Percentiles rank a stretch among this genome's conserved stretches.
Evolutionary conservation across 1,284 basidiomycete genomes (phyloP).

Genomic region (Ustilago curta): DNA sequence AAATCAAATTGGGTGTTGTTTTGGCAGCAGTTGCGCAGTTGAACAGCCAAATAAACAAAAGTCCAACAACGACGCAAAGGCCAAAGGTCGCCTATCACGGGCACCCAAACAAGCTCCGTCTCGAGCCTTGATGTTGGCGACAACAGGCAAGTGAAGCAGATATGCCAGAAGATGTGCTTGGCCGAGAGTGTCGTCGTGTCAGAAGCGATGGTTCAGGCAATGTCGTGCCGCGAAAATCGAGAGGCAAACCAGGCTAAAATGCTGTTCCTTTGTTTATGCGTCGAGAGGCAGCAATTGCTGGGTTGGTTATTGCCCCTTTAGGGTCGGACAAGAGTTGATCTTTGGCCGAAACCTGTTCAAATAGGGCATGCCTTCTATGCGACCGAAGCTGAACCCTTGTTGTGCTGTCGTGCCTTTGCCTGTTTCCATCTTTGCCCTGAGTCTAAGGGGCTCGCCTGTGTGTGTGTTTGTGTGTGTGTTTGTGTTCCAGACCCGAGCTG

Average conservation of each 20-base stretch:
- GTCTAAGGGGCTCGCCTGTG: not conserved
- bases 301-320: not conserved
- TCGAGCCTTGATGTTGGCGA: not conserved
- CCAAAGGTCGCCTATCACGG: no score
- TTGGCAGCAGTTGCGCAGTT: slow-evolving; percentile 19
- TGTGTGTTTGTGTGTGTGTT: not conserved
- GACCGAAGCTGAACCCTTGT: not conserved
- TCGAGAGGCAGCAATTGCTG: no score
- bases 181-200: no score
- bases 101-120: not conserved
- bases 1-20: slow-evolving; percentile 5
- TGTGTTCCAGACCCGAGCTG: not conserved
- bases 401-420: not conserved
- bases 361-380: not conserved
- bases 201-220: no score
- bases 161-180: no score
- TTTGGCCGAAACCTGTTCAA: not conserved
- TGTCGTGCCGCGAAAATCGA: no score
- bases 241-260: no score
- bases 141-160: no score
- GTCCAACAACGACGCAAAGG: not conserved
- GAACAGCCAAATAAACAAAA: slow-evolving; percentile 12
- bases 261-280: no score
- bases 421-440: not conserved
- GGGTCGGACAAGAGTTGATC: no score